Evolutionary conservation across 1,284 basidiomycete genomes (phyloP), one percentile per base, ranked within the genome.

Genomic region (Ganoderma lingzhi): DNA sequence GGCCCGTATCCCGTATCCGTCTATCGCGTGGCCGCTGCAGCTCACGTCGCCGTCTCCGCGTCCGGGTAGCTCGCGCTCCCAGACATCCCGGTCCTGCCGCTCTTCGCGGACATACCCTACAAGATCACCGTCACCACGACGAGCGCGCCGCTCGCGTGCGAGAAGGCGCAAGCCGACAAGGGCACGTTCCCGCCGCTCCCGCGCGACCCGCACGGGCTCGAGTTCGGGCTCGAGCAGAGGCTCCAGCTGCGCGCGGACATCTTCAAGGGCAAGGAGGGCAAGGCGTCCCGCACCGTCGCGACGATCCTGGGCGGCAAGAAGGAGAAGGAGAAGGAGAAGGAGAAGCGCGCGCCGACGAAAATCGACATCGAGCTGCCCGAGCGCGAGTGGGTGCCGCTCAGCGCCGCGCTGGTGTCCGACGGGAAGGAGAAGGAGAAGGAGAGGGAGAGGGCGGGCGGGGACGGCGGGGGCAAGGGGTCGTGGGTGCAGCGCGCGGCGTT

Each of bases 81-180:
- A 0, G 70, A 68, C 19, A 35, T 71, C 8, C 41, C 62, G 17
- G 64, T 61, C 15, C 45, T 66, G n/a, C 69, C 69, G 6, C 62
- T 73, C 14, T 71, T 70, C 70, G 39, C 42, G 1, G 64, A 60
- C 15, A 66, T 73, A 23, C 72, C 72, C 2, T 70, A 67, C 62
- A 37, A 17, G 2, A 63, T 73, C 35, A 35, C 44, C 3, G 32
- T 73, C 59, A 62, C 61, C 51, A 71, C 69, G 23, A 64, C 53
- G n/a, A 62, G 63, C 23, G 61, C 72, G 14, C 69, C 70, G 4
- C 53, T 67, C 39, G n/a, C 66, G 6, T 64, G 62, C 17, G 55
- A 63, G 19, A 64, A 69, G 39, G 71, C 69, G 3, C 63, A 66
- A n/a, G 67, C 61, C 5, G 44, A 62, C 9, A 51, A 51, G 23